Percentiles rank a stretch among this genome's conserved stretches.
Evolutionary conservation across 306 rosid genomes (phyloP).

Genomic region (Lablab purpureus): DNA sequence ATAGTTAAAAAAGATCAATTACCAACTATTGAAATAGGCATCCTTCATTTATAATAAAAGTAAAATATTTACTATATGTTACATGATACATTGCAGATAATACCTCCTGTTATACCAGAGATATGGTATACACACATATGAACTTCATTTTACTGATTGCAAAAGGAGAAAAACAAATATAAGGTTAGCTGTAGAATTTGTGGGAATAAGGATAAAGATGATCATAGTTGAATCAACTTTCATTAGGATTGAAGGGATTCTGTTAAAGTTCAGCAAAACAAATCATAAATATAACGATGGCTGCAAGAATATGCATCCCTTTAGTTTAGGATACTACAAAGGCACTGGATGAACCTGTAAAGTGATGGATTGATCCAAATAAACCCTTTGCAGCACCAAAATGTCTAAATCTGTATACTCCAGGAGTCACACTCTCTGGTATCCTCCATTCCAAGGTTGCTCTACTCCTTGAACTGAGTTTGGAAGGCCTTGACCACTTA

Average conservation of each 20-base stretch:
- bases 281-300: constrained; percentile 2
- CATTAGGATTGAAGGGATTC: constrained; percentile 10
- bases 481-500: constrained; percentile 84
- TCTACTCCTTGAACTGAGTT: constrained; percentile 65
- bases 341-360: constrained; percentile 85
- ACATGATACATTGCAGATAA: no score
- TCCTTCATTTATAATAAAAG: no score
- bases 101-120: no score
- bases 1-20: no score
- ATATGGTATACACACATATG: no score
- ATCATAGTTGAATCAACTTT: not conserved
- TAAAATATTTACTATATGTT: no score
- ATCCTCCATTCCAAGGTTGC: constrained; percentile 94
- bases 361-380: constrained; percentile 72
- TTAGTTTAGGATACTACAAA: constrained; percentile 72
- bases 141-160: no score
- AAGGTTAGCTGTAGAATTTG: not conserved
- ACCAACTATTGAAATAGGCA: no score
- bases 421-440: constrained; percentile 64
- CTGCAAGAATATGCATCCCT: not conserved
- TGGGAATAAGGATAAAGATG: not conserved
- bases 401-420: constrained; percentile 79
- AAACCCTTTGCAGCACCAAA: constrained; percentile 85
- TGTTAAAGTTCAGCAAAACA: constrained; percentile 12
- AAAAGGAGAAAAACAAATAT: not conserved